phyloP scores from a whole-genome alignment of 2,329 filamentous ascomycete species.

The Trichoderma citrinoviride region DNA sequence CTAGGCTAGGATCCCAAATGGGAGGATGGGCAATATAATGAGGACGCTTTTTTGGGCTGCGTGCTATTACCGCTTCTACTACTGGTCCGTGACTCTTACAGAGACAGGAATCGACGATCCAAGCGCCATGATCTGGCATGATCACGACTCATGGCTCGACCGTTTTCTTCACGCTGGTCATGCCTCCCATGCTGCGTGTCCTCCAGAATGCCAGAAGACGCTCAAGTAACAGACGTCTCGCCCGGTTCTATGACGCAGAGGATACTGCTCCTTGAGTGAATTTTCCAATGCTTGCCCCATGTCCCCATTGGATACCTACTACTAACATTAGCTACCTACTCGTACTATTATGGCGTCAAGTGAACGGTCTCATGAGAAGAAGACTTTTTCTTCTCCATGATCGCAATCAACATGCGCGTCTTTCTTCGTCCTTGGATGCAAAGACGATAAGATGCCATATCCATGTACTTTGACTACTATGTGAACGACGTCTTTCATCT shows the following conservation, averaged over 20 bases:
- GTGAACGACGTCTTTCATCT: neutral
- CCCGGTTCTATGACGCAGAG: neutral
- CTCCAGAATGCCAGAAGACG: neutral
- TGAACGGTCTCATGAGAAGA: conserved; percentile 5
- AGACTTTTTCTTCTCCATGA: neutral
- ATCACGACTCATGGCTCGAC: conserved; percentile 2
- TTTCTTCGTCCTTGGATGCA: no score
- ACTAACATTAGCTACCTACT: no score
- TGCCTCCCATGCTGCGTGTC: neutral
- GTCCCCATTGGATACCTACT: neutral
- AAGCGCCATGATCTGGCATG: neutral
- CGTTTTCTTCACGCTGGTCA: neutral
- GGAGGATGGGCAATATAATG: neutral
- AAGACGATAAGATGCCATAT: no score
- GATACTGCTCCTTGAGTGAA: conserved; percentile 3
- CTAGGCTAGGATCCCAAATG: no score
- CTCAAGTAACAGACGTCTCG: neutral
- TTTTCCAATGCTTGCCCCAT: neutral
- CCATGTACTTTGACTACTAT: no score
- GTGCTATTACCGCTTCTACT: neutral
- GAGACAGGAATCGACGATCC: neutral
- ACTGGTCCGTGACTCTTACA: neutral
- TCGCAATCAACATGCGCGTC: neutral
- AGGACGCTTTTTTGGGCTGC: neutral
- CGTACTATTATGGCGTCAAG: neutral